Base-by-base conservation (phyloP, 305 asterid species). In the Fraxinus dipetala region DNA sequence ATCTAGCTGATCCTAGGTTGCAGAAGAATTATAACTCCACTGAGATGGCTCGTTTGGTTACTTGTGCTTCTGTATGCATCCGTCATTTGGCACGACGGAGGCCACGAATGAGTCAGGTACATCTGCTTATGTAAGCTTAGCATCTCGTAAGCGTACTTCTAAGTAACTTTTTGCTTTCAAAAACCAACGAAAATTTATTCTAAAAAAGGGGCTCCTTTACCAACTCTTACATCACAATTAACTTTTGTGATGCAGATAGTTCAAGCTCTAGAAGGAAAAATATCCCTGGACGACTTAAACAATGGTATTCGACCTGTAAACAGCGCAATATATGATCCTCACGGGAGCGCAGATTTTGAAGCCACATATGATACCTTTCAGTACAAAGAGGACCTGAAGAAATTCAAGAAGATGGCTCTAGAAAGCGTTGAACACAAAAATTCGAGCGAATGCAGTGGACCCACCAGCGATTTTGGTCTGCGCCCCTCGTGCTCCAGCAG, bases 1-100 rank as follows among this genome's bases (percentile, higher is more conserved):
- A 81, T 72, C 83, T 94, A 79, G 95, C 93, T 77, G 98, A 94
- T 85, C 92, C 93, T 76, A 89, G 88, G 89, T 83, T 94, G 86
- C 92, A 87, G 83, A 88, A 86, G 24, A 86, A 93, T 79, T 92
- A 90, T 31, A 92, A 92, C 80, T 22, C 84, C 9, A 32, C 82
- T 40, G 93, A 91, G 89, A 93, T 94, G 94, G 80, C 92, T 81
- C 90, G 93, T 54, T 88, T 94, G 96, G 95, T 93, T 74, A 90
- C 93, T 18, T 93, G 97, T 79, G 97, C 97, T 87, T 92, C 95
- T 77, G 97, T 86, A 77, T 93, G 94, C 36, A 92, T 94, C 28
- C 95, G 92, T 13, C 97, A 93, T 85, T 90, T 93, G 89, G 95
- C 97, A 83, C 91, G 98, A 22, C 89, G 90, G 30, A 88, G 98